Conservation (phyloP, 2,329 filamentous ascomycete species). For the Verticillium klebahnii region DNA sequence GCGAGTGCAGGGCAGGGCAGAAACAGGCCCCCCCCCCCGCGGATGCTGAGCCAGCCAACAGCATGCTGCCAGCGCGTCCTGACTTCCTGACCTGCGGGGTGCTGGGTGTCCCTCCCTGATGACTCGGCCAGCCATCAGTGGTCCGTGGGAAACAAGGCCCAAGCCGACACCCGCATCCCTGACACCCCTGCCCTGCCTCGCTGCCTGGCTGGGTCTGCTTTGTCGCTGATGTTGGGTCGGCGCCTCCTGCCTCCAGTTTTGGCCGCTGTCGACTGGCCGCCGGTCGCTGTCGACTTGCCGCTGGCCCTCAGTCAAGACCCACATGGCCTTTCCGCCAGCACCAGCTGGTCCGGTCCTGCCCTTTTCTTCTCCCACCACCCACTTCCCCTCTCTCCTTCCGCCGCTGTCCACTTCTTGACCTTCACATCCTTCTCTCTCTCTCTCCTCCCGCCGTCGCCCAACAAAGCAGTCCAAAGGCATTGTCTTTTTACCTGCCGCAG, state of each 20-base stretch:
- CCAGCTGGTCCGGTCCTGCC: background rate
- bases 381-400: conserved; percentile 18
- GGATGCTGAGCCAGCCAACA: conserved; percentile 21
- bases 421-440: conserved; percentile 14
- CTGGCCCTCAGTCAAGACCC: conserved; percentile 3
- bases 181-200: background rate
- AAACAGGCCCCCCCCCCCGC: conserved; percentile 3
- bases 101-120: conserved; percentile 4
- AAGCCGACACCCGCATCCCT: background rate
- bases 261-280: conserved; percentile 3
- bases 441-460: conserved; percentile 8
- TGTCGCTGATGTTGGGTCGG: background rate
- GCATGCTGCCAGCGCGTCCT: conserved; percentile 18
- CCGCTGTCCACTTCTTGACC: conserved; percentile 19
- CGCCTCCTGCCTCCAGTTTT: background rate
- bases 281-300: conserved; percentile 6
- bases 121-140: conserved; percentile 3
- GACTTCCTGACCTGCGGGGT: background rate
- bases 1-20: background rate
- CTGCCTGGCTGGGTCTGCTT: background rate
- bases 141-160: conserved; percentile 1
- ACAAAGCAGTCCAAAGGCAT: background rate
- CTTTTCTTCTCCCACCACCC: conserved; percentile 22
- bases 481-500: conserved; percentile 10
- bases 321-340: conserved; percentile 1